phyloP scores from a whole-genome alignment of 306 rosid genomes.

The Pyrus communis region DNA sequence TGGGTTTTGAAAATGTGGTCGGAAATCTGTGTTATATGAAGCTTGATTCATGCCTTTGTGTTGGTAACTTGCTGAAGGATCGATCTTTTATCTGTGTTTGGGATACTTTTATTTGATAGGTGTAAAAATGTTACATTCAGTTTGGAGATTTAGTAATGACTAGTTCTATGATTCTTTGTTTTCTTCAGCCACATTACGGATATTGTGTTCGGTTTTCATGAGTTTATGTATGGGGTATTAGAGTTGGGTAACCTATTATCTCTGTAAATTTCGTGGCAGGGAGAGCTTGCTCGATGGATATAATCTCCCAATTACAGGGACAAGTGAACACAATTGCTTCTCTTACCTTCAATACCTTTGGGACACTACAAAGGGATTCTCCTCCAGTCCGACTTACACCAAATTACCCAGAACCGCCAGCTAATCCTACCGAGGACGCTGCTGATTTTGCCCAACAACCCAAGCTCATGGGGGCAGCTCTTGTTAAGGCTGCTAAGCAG shows the following conservation, averaged over 20 bases:
- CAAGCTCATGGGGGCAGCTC: slow-evolving; percentile 61
- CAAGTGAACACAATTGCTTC: slow-evolving; percentile 64
- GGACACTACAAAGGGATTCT: slow-evolving; percentile 85
- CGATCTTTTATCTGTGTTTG: neutral
- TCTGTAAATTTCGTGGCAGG: neutral
- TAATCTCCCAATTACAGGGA: slow-evolving; percentile 83
- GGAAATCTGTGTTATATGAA: neutral
- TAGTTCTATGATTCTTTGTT: neutral
- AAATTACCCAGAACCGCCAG: slow-evolving; percentile 76
- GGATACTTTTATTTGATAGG: too few species aligned
- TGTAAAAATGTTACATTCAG: too few species aligned
- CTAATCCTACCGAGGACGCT: slow-evolving; percentile 50
- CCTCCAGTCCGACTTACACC: slow-evolving; percentile 72
- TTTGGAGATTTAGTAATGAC: neutral
- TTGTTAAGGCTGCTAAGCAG: slow-evolving; percentile 90
- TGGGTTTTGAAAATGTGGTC: neutral
- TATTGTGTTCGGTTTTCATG: neutral
- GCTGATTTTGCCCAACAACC: slow-evolving; percentile 57
- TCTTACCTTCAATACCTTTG: slow-evolving; percentile 70
- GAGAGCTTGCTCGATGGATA: slow-evolving; percentile 46
- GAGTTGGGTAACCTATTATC: neutral
- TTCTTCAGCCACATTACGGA: neutral
- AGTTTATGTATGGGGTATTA: neutral
- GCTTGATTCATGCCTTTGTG: neutral
- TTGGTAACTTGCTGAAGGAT: neutral